Evolutionary conservation across 2,329 filamentous ascomycete species (phyloP).

Genomic region (Raffaelea arxii): DNA sequence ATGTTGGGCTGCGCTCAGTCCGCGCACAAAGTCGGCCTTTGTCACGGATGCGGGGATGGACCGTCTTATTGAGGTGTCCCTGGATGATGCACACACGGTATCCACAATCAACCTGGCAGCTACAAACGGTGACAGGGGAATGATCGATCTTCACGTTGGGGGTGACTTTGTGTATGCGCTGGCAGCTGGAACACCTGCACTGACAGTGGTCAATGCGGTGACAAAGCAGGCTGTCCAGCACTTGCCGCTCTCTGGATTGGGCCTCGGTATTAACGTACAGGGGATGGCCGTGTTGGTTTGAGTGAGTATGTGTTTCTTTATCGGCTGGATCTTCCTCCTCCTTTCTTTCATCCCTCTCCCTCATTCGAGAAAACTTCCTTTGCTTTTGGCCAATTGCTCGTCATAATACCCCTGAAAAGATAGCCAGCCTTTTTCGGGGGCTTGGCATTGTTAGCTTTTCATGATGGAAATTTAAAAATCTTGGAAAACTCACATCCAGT

Average conservation of each 20-base stretch:
- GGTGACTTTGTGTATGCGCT: slow-evolving; percentile 50
- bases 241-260: background rate
- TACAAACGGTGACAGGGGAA: slow-evolving; percentile 36
- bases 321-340: too few species aligned
- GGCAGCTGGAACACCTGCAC: slow-evolving; percentile 38
- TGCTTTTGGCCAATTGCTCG: too few species aligned
- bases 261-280: background rate
- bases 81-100: slow-evolving; percentile 36
- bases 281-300: background rate
- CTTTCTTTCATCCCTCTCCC: too few species aligned
- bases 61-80: slow-evolving; percentile 46
- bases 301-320: too few species aligned
- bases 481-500: too few species aligned
- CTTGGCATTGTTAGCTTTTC: too few species aligned
- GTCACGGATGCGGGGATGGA: slow-evolving; percentile 46
- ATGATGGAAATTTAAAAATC: background rate
- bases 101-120: slow-evolving; percentile 28
- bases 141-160: slow-evolving; percentile 43
- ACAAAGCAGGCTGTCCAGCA: background rate
- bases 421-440: too few species aligned
- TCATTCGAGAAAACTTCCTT: background rate
- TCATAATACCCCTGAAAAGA: too few species aligned
- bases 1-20: slow-evolving; percentile 47
- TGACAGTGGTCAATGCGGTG: slow-evolving; percentile 24
- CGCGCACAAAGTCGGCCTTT: slow-evolving; percentile 39